Conservation (phyloP, 495 filamentous ascomycete genomes). For the Trichocladium uniseriatum region DNA sequence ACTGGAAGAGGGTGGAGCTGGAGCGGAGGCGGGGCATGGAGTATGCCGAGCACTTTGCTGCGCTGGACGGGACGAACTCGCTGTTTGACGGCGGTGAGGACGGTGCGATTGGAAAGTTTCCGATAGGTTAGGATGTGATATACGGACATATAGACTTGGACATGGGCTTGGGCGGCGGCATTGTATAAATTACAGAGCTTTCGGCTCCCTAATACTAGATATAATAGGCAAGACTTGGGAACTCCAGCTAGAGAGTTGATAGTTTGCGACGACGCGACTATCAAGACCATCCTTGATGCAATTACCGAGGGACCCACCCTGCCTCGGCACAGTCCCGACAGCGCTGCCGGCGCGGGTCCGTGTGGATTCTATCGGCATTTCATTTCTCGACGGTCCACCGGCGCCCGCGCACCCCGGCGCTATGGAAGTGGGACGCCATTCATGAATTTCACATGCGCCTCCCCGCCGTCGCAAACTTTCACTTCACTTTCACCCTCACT, state of each 20-base stretch:
- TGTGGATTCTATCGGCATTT: background rate
- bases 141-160: background rate
- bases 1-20: conserved; percentile 40
- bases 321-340: background rate
- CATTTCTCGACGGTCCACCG: background rate
- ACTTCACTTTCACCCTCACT: background rate
- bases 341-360: background rate
- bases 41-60: conserved; percentile 41
- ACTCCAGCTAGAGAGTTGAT: no score
- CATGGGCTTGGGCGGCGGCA: background rate
- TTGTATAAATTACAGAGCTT: no score
- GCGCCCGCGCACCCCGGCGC: background rate
- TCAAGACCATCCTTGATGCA: background rate
- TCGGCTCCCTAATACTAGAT: no score
- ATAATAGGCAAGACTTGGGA: no score
- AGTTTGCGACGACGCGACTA: no score
- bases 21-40: conserved; percentile 40
- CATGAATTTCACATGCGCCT: no score
- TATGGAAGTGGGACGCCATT: no score
- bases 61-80: conserved; percentile 39
- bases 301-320: background rate
- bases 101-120: conserved; percentile 39
- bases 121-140: conserved; percentile 25
- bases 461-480: background rate
- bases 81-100: conserved; percentile 41